Evolutionary conservation across 1,284 basidiomycete genomes (phyloP).

Genomic region (Apiotrichum akiyoshidainum): DNA sequence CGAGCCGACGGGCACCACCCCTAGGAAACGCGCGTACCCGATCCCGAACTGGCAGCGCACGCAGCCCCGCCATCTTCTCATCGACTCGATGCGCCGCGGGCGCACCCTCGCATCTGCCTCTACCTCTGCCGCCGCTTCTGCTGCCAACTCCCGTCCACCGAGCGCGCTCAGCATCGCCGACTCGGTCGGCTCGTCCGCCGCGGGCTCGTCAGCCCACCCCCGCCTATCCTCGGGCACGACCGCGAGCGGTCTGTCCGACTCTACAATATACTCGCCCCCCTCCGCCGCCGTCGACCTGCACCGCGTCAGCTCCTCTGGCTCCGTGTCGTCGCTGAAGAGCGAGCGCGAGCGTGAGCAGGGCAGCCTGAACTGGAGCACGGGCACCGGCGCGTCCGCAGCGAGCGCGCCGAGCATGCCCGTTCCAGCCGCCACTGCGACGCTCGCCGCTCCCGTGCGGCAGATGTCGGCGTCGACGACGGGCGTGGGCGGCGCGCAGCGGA

Average conservation of each 20-base stretch:
- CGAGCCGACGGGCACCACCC: conserved; percentile 52
- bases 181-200: no score
- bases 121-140: no score
- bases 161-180: no score
- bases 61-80: conserved; percentile 38
- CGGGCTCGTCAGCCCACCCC: no score
- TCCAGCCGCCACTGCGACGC: not conserved
- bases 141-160: no score
- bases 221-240: not conserved
- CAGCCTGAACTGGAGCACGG: not conserved
- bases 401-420: not conserved
- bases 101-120: no score
- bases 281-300: not conserved
- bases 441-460: not conserved
- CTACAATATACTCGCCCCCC: not conserved
- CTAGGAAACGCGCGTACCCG: conserved; percentile 48
- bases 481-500: not conserved
- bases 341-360: not conserved
- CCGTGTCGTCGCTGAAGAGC: not conserved
- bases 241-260: not conserved
- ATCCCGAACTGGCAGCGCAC: conserved; percentile 47
- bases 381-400: not conserved
- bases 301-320: not conserved
- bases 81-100: conserved; percentile 9
- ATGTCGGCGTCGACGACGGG: no score